Conservation (phyloP, 2,329 filamentous ascomycete species). For the Monilinia aucupariae region DNA sequence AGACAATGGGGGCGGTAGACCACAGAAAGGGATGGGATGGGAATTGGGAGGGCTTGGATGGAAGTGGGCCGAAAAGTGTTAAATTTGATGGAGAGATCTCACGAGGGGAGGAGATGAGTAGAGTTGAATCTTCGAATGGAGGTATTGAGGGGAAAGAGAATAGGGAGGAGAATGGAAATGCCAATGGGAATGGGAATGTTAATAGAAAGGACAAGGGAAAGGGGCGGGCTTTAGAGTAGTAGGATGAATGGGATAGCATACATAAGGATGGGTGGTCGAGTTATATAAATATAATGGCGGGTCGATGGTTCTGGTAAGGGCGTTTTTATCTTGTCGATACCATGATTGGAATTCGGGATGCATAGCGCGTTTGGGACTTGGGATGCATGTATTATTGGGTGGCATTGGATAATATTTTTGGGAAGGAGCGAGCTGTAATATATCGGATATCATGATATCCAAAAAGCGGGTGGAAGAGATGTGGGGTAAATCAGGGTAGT, state of each 20-base stretch:
- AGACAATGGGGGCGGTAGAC: constrained; percentile 34
- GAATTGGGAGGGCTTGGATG: constrained; percentile 32
- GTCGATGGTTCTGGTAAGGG: neutral
- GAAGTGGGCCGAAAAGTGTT: constrained; percentile 32
- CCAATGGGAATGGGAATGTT: constrained; percentile 20
- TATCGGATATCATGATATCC: neutral
- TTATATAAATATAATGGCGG: neutral
- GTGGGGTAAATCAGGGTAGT: neutral
- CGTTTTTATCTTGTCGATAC: neutral
- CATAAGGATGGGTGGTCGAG: neutral
- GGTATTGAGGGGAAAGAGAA: constrained; percentile 9
- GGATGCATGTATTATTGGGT: neutral
- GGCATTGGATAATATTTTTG: neutral
- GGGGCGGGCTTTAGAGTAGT: neutral
- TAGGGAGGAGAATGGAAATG: constrained; percentile 19
- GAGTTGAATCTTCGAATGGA: neutral
- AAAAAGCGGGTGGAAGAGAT: neutral
- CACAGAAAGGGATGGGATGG: constrained; percentile 31
- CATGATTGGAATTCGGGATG: neutral
- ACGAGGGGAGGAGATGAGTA: constrained; percentile 21
- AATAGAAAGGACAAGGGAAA: neutral
- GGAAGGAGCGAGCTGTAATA: no score
- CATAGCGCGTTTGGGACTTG: neutral
- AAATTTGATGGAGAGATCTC: constrained; percentile 26
- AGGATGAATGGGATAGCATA: neutral